Evolutionary conservation across 2,329 filamentous ascomycete genomes (phyloP).

Genomic region (Tothia fuscella): DNA sequence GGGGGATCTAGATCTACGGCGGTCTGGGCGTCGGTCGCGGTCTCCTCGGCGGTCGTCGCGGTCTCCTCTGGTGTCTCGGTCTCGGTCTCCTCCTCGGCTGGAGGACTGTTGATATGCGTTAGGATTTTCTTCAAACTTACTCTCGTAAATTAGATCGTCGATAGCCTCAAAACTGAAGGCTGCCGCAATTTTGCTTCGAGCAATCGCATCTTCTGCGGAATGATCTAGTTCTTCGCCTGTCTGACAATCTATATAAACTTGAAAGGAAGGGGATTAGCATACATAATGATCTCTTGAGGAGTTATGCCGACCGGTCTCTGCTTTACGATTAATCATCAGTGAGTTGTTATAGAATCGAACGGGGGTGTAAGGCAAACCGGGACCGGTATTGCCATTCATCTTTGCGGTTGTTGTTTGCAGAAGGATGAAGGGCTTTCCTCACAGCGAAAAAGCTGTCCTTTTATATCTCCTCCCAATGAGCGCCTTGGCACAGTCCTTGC

Average conservation of each 20-base stretch:
- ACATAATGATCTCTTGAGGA: constrained; percentile 28
- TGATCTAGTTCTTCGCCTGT: constrained; percentile 19
- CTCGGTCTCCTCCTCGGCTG: constrained; percentile 13
- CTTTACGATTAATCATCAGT: constrained; percentile 8
- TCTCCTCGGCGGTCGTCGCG: constrained; percentile 22
- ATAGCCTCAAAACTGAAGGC: background rate
- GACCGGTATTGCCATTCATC: constrained; percentile 6
- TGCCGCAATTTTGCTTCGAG: background rate
- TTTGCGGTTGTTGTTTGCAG: constrained; percentile 4
- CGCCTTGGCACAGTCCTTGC: no score
- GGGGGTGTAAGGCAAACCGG: no score
- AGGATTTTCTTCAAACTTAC: constrained; percentile 3
- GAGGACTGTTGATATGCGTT: constrained; percentile 3
- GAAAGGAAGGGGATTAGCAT: constrained; percentile 17
- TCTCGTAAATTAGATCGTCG: background rate
- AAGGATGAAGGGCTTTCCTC: no score
- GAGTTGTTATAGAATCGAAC: background rate
- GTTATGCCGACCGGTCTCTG: constrained; percentile 11
- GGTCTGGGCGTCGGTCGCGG: constrained; percentile 42
- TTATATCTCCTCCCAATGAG: no score
- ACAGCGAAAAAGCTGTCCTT: no score
- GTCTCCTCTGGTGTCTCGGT: constrained; percentile 27
- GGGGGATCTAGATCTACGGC: constrained; percentile 78
- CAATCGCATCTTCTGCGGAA: background rate
- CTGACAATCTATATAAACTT: constrained; percentile 5